phyloP scores from a whole-genome alignment of 2,329 filamentous ascomycete genomes.

The Colletotrichum tropicicola region DNA sequence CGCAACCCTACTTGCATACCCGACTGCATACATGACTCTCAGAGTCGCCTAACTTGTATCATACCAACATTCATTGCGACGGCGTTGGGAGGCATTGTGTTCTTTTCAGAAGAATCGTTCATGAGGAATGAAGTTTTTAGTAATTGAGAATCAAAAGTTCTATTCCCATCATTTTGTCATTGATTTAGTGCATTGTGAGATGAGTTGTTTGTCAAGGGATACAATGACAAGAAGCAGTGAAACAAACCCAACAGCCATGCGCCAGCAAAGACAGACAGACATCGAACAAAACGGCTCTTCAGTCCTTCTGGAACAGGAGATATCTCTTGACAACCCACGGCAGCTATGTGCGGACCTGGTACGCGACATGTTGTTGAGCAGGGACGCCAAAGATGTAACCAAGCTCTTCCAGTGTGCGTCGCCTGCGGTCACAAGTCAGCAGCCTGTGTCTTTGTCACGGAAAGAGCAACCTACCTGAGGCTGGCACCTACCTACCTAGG shows the following conservation, averaged over 20 bases:
- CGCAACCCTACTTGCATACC: not conserved
- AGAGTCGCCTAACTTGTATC: constrained; percentile 9
- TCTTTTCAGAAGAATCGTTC: constrained; percentile 6
- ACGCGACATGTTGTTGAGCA: constrained; percentile 39
- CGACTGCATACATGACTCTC: not conserved
- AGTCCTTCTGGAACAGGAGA: constrained; percentile 39
- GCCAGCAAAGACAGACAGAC: too few relatives aligned
- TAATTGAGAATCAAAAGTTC: not conserved
- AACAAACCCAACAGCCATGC: too few relatives aligned
- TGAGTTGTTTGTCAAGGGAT: too few relatives aligned
- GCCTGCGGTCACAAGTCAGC: constrained; percentile 33
- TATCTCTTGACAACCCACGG: constrained; percentile 49
- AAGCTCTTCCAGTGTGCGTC: constrained; percentile 57
- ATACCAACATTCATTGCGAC: constrained; percentile 25
- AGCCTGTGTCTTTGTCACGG: too few relatives aligned
- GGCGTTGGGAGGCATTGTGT: constrained; percentile 24
- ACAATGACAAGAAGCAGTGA: too few relatives aligned
- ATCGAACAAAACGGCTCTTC: constrained; percentile 50
- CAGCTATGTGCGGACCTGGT: constrained; percentile 42
- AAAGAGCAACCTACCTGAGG: too few relatives aligned
- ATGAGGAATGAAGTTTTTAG: constrained; percentile 28
- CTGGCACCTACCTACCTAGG: too few relatives aligned
- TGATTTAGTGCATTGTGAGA: too few relatives aligned
- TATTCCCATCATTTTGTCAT: not conserved
- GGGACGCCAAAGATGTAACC: constrained; percentile 48